Evolutionary conservation across 2,329 filamentous ascomycete genomes (phyloP).

Genomic region (Sporothrix variecibatus): DNA sequence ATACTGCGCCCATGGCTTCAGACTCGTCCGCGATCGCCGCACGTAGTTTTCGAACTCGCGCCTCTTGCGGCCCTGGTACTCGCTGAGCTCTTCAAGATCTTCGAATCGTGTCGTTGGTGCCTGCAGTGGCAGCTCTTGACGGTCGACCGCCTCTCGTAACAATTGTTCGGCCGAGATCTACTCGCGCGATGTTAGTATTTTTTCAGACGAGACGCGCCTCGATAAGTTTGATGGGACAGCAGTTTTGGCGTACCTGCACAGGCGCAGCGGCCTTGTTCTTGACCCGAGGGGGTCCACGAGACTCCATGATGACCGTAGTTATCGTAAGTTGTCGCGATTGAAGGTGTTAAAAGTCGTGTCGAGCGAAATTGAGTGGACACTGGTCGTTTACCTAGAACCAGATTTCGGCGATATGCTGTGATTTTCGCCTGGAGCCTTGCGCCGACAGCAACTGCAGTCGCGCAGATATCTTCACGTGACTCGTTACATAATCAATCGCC

Average conservation of each 20-base stretch:
- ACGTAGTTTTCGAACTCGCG: conserved; percentile 99
- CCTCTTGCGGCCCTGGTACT: conserved; percentile 92
- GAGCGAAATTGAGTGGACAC: background rate
- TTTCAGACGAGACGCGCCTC: background rate
- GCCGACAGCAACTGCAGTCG: background rate
- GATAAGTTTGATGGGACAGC: background rate
- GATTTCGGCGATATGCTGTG: background rate
- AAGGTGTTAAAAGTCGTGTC: background rate
- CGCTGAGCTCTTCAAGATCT: conserved; percentile 95
- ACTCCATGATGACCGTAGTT: conserved; percentile 66
- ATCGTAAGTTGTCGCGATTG: background rate
- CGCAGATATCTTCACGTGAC: background rate
- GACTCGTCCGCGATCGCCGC: conserved; percentile 86
- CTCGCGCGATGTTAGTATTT: background rate
- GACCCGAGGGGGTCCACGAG: conserved; percentile 89
- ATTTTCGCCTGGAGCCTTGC: conserved; percentile 7
- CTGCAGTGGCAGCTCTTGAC: conserved; percentile 85
- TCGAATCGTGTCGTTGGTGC: conserved; percentile 93
- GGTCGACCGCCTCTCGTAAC: conserved; percentile 92
- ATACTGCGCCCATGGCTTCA: conserved; percentile 99
- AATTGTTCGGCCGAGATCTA: conserved; percentile 98
- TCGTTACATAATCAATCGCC: background rate
- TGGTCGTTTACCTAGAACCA: background rate
- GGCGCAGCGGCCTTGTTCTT: conserved; percentile 97
- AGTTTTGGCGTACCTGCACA: conserved; percentile 41